Percentiles rank a stretch among this genome's conserved stretches.
Evolutionary conservation across 306 rosid species (phyloP).

Genomic region (Rosa lucieae): DNA sequence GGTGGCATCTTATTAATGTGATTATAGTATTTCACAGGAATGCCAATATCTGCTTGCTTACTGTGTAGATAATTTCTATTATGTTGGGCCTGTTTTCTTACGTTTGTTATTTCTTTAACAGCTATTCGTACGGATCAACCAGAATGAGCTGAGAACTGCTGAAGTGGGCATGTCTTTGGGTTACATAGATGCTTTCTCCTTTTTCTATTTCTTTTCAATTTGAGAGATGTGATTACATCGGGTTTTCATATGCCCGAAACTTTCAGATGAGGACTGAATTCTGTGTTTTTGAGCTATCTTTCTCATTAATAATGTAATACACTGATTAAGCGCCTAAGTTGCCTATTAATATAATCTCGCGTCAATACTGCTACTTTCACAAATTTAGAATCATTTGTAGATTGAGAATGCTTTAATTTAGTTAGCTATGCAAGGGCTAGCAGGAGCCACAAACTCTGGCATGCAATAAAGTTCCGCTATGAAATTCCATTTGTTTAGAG

Average conservation of each 20-base stretch:
- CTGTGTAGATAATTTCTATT: not conserved
- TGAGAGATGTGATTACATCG: constrained; percentile 5
- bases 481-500: not conserved
- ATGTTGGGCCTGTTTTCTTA: not conserved
- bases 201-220: not conserved
- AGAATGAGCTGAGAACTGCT: constrained; percentile 28
- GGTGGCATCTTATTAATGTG: not conserved
- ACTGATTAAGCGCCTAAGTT: constrained; percentile 1
- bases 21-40: not conserved
- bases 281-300: constrained; percentile 6
- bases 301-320: constrained; percentile 8
- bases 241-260: not conserved
- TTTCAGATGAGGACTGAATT: not conserved
- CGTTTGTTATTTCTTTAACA: constrained; percentile 27
- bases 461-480: not conserved
- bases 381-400: not conserved
- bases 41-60: not conserved
- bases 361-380: not conserved
- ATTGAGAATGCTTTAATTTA: not conserved
- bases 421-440: not conserved
- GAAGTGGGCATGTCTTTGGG: not conserved
- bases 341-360: not conserved
- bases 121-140: constrained; percentile 54
- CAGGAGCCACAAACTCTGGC: not conserved
- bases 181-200: not conserved